Evolutionary conservation across 768 basidiomycete species (phyloP).

Genomic region (Mycena belliarum): DNA sequence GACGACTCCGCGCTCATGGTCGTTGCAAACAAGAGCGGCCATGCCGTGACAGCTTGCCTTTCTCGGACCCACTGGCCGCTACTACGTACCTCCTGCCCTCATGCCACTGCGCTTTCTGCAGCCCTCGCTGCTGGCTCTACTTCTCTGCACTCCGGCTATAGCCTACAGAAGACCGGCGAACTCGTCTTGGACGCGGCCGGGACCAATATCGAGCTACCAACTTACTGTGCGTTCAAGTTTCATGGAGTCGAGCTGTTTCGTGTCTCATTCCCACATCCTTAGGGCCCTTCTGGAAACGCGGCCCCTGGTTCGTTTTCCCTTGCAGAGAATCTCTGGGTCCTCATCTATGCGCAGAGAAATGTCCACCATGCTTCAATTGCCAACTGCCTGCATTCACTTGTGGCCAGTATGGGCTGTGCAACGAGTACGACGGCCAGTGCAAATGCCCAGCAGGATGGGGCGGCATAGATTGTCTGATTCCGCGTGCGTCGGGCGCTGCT

Average conservation of each 20-base stretch:
- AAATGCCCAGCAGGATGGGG: slow-evolving; percentile 98
- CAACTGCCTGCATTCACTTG: slow-evolving; percentile 88
- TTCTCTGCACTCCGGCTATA: slow-evolving; percentile 2
- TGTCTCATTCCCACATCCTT: background rate
- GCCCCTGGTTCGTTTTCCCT: slow-evolving; percentile 8
- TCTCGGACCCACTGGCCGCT: background rate
- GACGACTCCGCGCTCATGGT: too few species aligned
- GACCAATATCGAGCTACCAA: slow-evolving; percentile 19
- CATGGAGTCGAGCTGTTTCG: background rate
- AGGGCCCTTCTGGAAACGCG: slow-evolving; percentile 12
- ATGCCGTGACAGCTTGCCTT: background rate
- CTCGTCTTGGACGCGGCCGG: slow-evolving; percentile 8
- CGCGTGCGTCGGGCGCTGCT: slow-evolving; percentile 59
- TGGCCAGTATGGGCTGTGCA: slow-evolving; percentile 90
- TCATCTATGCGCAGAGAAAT: slow-evolving; percentile 44
- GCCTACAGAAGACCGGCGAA: slow-evolving; percentile 9
- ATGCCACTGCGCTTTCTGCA: slow-evolving; percentile 16
- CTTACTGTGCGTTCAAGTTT: slow-evolving; percentile 16
- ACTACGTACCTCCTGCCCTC: slow-evolving; percentile 8
- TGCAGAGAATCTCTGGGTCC: background rate
- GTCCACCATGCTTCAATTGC: slow-evolving; percentile 96
- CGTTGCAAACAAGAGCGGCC: too few species aligned
- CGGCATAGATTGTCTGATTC: slow-evolving; percentile 90
- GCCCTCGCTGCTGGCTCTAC: slow-evolving; percentile 9
- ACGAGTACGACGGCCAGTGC: slow-evolving; percentile 92